Base-by-base conservation (phyloP, 345 rosid species). In the Clausena lansium region DNA sequence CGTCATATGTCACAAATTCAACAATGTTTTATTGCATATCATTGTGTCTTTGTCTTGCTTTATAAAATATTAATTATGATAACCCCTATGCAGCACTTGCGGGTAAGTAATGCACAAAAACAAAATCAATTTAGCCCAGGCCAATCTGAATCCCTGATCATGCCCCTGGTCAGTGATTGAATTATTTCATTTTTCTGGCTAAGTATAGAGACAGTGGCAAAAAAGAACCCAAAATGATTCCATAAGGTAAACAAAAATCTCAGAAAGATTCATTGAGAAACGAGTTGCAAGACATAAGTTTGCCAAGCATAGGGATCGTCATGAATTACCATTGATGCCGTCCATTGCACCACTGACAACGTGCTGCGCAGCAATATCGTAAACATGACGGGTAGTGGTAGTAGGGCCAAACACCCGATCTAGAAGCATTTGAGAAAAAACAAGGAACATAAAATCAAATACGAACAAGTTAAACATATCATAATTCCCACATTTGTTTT, bases 351-450 rank as follows among this genome's bases (percentile, higher is more conserved):
- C 97, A 84, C 84, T 82, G 79, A 96, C 92, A 84, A 94, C 94
- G 86, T 96, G 97, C 81, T 94, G 99, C 45, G 98, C 94, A 83
- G 98, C 93, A 81, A 96, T 89, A 87, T 96, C 99, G 80, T 94
- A 92, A 62, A 96, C 99, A 84, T 96, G 98, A 67, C 99, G 97
- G n/a, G 99, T 96, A 67, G 99, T 96, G 77, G 99, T 96, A 38
- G 99, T 96, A 28, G 99, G 99, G 76, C 99, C 99, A 85, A 96
- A 94, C 58, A 96, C 99, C 45, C 95, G 91, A 86, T 96, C 99
- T 96, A 87, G 65, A 63, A 71, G 45, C 54, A 74, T 73, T 20
- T 73, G 45, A 55, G 61, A 39, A 77, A 62, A 74, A 75, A 63
- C 54, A 81, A 39, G 47, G 54, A 85, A 74, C 9, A 54, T 28